These are phyloP conservation scores for Monilinia polystroma DNA, from an alignment of 2,329 filamentous ascomycete genomes.

Conservation along the genomic window DNA sequence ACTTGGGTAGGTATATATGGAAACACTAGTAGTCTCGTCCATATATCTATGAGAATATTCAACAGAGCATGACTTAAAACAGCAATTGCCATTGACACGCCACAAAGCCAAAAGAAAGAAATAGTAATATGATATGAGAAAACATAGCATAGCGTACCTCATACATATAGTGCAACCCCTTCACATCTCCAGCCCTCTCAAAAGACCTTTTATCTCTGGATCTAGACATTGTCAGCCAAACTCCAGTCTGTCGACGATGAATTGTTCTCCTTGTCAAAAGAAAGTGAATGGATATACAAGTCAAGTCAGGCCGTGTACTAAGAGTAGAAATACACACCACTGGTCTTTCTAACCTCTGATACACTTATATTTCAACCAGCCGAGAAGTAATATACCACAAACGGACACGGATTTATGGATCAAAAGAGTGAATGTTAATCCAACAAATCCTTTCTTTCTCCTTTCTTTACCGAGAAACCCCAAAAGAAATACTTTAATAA, in stretches of 20 bases:
- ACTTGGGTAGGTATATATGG: too few relatives aligned
- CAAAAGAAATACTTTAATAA: not conserved
- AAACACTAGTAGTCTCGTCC: not conserved
- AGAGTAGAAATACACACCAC: slow-evolving; percentile 12
- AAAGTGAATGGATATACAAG: not conserved
- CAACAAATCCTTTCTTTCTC: slow-evolving; percentile 2
- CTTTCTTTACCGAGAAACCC: slow-evolving; percentile 17
- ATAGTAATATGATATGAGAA: not conserved
- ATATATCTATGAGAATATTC: not conserved
- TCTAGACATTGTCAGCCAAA: slow-evolving; percentile 7
- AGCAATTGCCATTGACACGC: not conserved
- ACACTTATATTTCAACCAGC: too few relatives aligned
- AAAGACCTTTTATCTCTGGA: not conserved
- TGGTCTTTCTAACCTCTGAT: not conserved
- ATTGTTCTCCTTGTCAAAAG: not conserved
- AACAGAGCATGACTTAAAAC: not conserved
- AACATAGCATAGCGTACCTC: slow-evolving; percentile 5
- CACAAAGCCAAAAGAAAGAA: not conserved
- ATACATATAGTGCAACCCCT: not conserved
- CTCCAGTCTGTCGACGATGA: not conserved
- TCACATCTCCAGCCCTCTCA: not conserved
- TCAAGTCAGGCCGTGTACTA: not conserved
- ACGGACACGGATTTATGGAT: not conserved
- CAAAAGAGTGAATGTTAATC: not conserved
- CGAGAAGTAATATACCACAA: not conserved